Evolutionary conservation across 2,329 filamentous ascomycete species (phyloP).

Genomic region (Acephala macrosclerotiorum): DNA sequence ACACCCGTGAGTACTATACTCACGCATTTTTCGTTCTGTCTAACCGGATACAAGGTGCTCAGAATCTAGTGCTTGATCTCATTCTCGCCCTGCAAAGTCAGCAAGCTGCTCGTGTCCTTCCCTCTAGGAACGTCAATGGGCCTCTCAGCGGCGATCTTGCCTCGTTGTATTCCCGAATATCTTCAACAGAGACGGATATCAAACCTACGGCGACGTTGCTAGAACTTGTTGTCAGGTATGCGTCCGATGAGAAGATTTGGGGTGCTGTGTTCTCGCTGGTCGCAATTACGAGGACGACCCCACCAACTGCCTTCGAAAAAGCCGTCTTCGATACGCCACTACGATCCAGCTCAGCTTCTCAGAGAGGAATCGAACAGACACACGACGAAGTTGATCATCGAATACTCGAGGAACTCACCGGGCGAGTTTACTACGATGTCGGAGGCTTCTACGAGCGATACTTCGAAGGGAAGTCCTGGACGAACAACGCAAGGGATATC

Average conservation of each 20-base stretch:
- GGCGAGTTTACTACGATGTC: constrained; percentile 38
- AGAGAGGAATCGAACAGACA: constrained; percentile 37
- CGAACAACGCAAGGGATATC: constrained; percentile 35
- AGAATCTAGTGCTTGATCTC: no score
- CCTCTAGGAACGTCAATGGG: no score
- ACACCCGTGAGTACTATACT: no score
- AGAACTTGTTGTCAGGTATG: constrained; percentile 31
- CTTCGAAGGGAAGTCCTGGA: constrained; percentile 35
- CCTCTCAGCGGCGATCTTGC: no score
- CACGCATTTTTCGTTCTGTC: no score
- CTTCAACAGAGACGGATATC: no score
- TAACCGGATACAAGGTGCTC: no score
- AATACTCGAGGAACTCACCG: constrained; percentile 39
- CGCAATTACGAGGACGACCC: constrained; percentile 25
- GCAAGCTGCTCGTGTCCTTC: no score
- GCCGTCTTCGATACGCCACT: constrained; percentile 33
- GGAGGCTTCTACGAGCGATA: constrained; percentile 34
- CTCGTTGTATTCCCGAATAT: no score
- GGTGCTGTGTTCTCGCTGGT: constrained; percentile 30
- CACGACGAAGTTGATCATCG: constrained; percentile 38
- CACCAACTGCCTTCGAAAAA: constrained; percentile 25
- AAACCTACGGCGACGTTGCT: no score
- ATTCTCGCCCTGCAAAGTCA: no score
- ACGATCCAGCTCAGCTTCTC: constrained; percentile 36
- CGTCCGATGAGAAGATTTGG: constrained; percentile 33